Evolutionary conservation across 208 protist species (phyloP), one percentile per base, ranked within the genome.

Genomic region (Herpetomonas tarakana): DNA sequence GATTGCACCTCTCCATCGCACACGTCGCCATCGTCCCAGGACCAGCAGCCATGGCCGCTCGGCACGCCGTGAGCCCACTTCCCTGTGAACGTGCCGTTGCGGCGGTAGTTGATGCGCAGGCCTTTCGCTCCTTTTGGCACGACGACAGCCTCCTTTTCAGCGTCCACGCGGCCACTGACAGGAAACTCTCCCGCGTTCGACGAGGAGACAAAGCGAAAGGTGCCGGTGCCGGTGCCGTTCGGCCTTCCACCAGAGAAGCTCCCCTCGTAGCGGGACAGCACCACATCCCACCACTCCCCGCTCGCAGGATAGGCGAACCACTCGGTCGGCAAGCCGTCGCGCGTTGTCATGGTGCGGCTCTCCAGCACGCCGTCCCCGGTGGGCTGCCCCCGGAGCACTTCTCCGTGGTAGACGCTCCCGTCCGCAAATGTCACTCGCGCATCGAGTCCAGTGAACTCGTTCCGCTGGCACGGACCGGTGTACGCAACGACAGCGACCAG

Each of bases 231-330:
- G 6, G 39, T 46, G 19, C 87, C 90, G 22, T 93, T 82, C 2
- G 82, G 68, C 47, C 79, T 73, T 21, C 85, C 88, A 29, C 61
- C 62, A n/a, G 62, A 58, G 54, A 94, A 94, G 4, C 74, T 66
- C 14, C 92, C 92, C 2, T 88, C 72, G 65, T 96, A 97, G 14
- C 61, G 58, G 35, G 72, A 65, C 25, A 91, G 68, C 3, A 75
- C 49, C 27, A 82, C 64, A 14, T 41, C 35, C 35, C 35, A 41
- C 35, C 35, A 18, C 14, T 41, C 35, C 14, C 35, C 35, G 14
- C 14, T 14, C 9, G 9, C 35, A 14, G 35, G 9, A 14, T 41
- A 18, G 9, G 35, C 9, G 35, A 41, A 41, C 35, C 35, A 41
- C 14, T 41, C 9, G 35, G 9, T 6, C 9, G 35, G 35, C 9